A percentile compares a stretch with the other conserved stretches of the same genome.
Conservation (phyloP, 1,284 basidiomycete genomes). For the Lentinula novae-zelandiae region DNA sequence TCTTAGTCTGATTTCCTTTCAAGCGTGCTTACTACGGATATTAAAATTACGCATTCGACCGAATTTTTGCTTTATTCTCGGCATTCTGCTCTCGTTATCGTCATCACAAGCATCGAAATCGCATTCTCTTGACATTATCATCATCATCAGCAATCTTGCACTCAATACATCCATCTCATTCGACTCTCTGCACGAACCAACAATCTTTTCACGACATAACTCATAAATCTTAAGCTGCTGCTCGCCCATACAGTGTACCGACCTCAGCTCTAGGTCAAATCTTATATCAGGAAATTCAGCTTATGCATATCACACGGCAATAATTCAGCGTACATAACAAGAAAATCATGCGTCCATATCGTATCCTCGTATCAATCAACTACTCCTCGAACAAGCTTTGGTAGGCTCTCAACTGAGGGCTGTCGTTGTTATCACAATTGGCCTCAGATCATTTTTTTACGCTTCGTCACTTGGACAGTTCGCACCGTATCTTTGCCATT, state of each 20-base stretch:
- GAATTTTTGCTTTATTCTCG: constrained; percentile 10
- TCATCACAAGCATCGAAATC: constrained; percentile 6
- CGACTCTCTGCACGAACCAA: background rate
- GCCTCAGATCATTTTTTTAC: background rate
- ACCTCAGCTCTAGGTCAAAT: constrained; percentile 5
- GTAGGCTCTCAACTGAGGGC: background rate
- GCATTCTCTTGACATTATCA: background rate
- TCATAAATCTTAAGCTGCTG: constrained; percentile 15
- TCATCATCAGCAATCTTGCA: constrained; percentile 1
- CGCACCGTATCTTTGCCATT: background rate
- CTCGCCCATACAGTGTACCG: constrained; percentile 6
- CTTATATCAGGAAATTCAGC: constrained; percentile 15
- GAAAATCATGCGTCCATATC: constrained; percentile 1
- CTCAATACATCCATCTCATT: constrained; percentile 6
- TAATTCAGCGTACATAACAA: constrained; percentile 5
- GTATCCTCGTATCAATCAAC: constrained; percentile 4
- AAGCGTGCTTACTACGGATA: constrained; percentile 48
- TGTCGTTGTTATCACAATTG: background rate
- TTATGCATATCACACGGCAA: background rate
- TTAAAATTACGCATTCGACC: constrained; percentile 21
- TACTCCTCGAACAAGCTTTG: background rate
- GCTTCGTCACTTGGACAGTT: background rate
- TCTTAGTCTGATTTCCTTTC: background rate
- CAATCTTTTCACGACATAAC: constrained; percentile 3
- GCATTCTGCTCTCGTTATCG: background rate